These are phyloP conservation scores for Calonectria hongkongensis DNA, from an alignment of 2,329 filamentous ascomycete genomes.

Conservation along the genomic window DNA sequence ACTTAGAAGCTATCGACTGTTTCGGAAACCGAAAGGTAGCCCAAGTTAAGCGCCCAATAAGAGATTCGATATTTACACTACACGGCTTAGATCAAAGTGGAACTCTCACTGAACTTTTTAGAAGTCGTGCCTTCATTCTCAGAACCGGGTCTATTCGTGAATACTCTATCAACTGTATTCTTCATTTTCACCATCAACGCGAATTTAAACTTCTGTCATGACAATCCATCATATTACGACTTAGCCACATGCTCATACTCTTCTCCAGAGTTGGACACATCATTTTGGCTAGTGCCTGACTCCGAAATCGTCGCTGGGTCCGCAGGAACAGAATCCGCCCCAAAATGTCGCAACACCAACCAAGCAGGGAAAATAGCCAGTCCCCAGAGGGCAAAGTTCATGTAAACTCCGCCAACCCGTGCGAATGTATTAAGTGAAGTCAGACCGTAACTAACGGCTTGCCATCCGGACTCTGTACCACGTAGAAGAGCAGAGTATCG, in stretches of 20 bases:
- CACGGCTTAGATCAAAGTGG: too few species aligned
- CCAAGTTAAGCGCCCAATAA: neutral
- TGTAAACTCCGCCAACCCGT: conserved; percentile 80
- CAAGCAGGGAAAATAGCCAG: conserved; percentile 79
- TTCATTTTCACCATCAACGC: conserved; percentile 2
- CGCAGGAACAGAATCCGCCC: conserved; percentile 21
- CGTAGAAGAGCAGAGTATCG: conserved; percentile 80
- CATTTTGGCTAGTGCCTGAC: conserved; percentile 40
- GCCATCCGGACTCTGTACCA: conserved; percentile 83
- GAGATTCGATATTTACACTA: too few species aligned
- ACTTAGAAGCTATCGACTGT: too few species aligned
- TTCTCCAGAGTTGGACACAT: conserved; percentile 47
- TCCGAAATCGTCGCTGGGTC: conserved; percentile 31
- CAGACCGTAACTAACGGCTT: conserved; percentile 83
- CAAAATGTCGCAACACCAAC: conserved; percentile 74
- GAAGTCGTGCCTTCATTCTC: too few species aligned
- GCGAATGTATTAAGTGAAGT: conserved; percentile 75
- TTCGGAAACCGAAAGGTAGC: neutral
- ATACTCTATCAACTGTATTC: neutral
- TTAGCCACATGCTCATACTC: conserved; percentile 47
- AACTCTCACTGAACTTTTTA: neutral
- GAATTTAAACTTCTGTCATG: neutral
- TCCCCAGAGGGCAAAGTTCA: conserved; percentile 83
- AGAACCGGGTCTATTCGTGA: neutral
- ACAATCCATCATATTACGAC: conserved; percentile 12